Percentiles rank a stretch among this genome's conserved stretches.
Evolutionary conservation across 1,139 yeast genomes (phyloP).

Genomic region (Yarrowia galli): DNA sequence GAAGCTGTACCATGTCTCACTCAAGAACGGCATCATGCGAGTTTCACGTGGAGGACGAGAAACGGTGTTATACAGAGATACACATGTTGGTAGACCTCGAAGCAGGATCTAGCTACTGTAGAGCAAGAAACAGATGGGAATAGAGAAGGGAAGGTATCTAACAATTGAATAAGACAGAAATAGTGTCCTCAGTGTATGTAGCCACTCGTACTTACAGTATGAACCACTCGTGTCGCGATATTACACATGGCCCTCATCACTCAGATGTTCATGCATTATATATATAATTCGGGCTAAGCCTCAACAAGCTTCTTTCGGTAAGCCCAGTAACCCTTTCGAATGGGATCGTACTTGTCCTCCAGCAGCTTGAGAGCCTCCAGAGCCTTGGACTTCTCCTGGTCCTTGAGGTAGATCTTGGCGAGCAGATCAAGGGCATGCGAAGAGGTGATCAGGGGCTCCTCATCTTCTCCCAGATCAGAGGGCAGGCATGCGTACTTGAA

Average conservation of each 20-base stretch:
- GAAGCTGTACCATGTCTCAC: slow-evolving; percentile 17
- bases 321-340: slow-evolving; percentile 72
- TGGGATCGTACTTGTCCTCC: slow-evolving; percentile 64
- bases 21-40: slow-evolving; percentile 18
- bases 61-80: slow-evolving; percentile 7
- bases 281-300: not conserved
- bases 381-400: slow-evolving; percentile 52
- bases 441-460: slow-evolving; percentile 55
- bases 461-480: slow-evolving; percentile 40
- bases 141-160: not conserved
- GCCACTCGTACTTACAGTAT: too few relatives aligned
- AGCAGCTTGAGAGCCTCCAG: slow-evolving; percentile 58
- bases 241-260: too few relatives aligned
- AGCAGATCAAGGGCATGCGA: slow-evolving; percentile 72
- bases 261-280: slow-evolving; percentile 5
- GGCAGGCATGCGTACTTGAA: slow-evolving; percentile 52
- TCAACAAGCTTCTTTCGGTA: slow-evolving; percentile 43
- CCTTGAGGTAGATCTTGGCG: slow-evolving; percentile 58
- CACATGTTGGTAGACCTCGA: not conserved
- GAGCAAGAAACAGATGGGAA: too few relatives aligned
- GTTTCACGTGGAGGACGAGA: slow-evolving; percentile 14
- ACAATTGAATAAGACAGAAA: not conserved
- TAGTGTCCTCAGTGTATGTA: too few relatives aligned
- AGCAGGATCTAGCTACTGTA: not conserved
- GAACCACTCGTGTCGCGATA: too few relatives aligned